These are phyloP conservation scores for Monosporascus sp. DNA, from an alignment of 2,329 filamentous ascomycete species.

Conservation along the genomic window DNA sequence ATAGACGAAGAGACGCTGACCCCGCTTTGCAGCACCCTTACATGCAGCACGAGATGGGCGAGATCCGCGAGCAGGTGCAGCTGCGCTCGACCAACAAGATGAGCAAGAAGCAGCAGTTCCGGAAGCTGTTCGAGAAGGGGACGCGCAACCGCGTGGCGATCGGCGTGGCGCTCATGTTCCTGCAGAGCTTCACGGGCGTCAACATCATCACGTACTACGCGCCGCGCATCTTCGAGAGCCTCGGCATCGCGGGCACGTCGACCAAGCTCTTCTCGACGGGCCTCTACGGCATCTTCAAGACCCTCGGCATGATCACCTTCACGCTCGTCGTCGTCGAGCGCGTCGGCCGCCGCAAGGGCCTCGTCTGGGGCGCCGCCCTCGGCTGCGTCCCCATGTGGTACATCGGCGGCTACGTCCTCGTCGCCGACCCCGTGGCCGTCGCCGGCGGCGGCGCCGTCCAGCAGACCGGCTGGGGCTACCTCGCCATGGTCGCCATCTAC, in stretches of 20 bases:
- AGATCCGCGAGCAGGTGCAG: slow-evolving; percentile 54
- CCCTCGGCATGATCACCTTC: slow-evolving; percentile 31
- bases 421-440: slow-evolving; percentile 28
- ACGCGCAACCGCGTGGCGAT: slow-evolving; percentile 42
- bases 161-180: slow-evolving; percentile 49
- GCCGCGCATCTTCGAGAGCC: slow-evolving; percentile 31
- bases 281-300: slow-evolving; percentile 36
- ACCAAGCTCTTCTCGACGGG: slow-evolving; percentile 33
- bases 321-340: slow-evolving; percentile 42
- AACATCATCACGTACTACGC: slow-evolving; percentile 59
- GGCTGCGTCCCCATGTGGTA: slow-evolving; percentile 37
- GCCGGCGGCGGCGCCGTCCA: slow-evolving; percentile 41
- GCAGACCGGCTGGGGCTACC: slow-evolving; percentile 34
- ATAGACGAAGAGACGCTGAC: too few species aligned
- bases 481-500: slow-evolving; percentile 47
- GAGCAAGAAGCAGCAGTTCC: slow-evolving; percentile 23
- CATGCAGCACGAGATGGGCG: slow-evolving; percentile 49
- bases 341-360: slow-evolving; percentile 41
- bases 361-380: slow-evolving; percentile 38
- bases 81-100: slow-evolving; percentile 20
- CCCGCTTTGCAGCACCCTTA: slow-evolving; percentile 33
- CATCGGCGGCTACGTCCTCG: slow-evolving; percentile 33
- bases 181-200: slow-evolving; percentile 44
- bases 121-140: slow-evolving; percentile 31
- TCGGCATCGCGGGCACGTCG: slow-evolving; percentile 29